Conservation (phyloP, 257 asterid species). For the Gynochthodes officinalis region DNA sequence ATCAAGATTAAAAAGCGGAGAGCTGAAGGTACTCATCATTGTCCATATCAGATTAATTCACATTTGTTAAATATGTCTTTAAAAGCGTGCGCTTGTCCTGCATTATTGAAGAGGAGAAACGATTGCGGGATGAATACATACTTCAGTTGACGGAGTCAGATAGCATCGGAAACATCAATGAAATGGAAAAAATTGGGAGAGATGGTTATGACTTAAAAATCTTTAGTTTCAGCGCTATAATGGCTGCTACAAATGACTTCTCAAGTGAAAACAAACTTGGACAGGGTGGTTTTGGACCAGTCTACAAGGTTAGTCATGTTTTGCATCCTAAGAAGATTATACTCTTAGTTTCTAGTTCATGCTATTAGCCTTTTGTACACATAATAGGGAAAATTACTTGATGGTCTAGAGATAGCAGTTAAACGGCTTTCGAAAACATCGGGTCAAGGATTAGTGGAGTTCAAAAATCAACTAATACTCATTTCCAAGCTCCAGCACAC, state of each 20-base stretch:
- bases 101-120: slow-evolving; percentile 23
- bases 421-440: slow-evolving; percentile 55
- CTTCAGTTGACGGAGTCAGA: slow-evolving; percentile 21
- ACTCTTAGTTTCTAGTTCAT: background rate
- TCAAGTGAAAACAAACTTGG: slow-evolving; percentile 46
- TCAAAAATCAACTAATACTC: slow-evolving; percentile 55
- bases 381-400: slow-evolving; percentile 43
- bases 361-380: background rate
- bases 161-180: slow-evolving; percentile 15
- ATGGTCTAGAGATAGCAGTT: slow-evolving; percentile 57
- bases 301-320: slow-evolving; percentile 37
- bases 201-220: slow-evolving; percentile 44
- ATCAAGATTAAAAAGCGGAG: slow-evolving; percentile 16
- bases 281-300: slow-evolving; percentile 69
- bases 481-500: slow-evolving; percentile 63
- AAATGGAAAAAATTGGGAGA: slow-evolving; percentile 27
- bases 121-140: slow-evolving; percentile 25
- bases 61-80: background rate
- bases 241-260: slow-evolving; percentile 50
- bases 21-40: slow-evolving; percentile 10
- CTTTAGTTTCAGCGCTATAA: slow-evolving; percentile 38
- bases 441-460: slow-evolving; percentile 59
- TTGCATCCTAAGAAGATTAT: background rate
- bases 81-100: background rate
- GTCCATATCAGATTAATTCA: background rate